phyloP scores from a whole-genome alignment of 352 stramenopile genomes.

The Halophytophthora polymorphica region DNA sequence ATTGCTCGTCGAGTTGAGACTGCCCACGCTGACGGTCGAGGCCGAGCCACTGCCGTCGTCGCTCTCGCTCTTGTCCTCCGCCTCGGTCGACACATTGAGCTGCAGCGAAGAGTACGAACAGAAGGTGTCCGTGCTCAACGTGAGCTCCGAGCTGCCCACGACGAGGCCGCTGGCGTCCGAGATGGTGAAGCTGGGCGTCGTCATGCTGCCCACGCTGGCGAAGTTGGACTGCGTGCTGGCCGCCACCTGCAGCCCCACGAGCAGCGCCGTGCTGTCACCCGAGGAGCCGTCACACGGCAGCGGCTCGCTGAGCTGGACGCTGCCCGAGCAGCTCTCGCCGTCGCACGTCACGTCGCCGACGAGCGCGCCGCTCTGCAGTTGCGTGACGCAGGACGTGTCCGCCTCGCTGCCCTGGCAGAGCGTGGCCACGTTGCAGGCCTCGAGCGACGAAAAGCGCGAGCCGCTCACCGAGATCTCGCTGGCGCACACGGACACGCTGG shows the following conservation, averaged over 20 bases:
- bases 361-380: constrained; percentile 28
- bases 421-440: constrained; percentile 53
- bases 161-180: constrained; percentile 29
- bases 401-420: constrained; percentile 46
- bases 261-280: constrained; percentile 30
- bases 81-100: constrained; percentile 25
- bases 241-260: constrained; percentile 51
- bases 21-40: constrained; percentile 25
- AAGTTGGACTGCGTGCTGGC: constrained; percentile 47
- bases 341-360: constrained; percentile 42
- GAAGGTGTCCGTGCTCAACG: constrained; percentile 39
- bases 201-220: constrained; percentile 41
- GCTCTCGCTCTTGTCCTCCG: constrained; percentile 6
- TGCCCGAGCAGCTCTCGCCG: constrained; percentile 45
- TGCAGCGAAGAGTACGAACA: constrained; percentile 29
- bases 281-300: constrained; percentile 46
- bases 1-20: constrained; percentile 36
- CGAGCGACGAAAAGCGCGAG: constrained; percentile 45
- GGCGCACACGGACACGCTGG: constrained; percentile 50
- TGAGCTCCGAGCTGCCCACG: constrained; percentile 30
- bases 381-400: constrained; percentile 44
- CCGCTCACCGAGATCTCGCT: constrained; percentile 39
- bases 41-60: constrained; percentile 6
- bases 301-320: constrained; percentile 33
- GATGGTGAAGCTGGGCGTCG: constrained; percentile 38